These are phyloP conservation scores for Tylopilus vinaceipallidus DNA, from an alignment of 768 basidiomycete species.

Conservation along the genomic window DNA sequence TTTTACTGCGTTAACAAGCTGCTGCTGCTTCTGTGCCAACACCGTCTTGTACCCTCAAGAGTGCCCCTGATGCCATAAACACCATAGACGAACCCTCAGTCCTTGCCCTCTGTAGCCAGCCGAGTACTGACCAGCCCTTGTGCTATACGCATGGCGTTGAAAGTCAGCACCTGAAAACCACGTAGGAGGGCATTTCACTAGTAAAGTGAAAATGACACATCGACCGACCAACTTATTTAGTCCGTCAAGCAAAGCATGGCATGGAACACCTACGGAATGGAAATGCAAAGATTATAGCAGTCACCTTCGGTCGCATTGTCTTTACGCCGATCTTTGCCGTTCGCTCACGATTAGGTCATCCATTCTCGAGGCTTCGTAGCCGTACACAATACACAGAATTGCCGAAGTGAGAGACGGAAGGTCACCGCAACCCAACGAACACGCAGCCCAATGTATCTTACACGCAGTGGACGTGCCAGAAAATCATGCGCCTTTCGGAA, in stretches of 20 bases:
- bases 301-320: constrained; percentile 18
- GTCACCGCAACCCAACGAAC: not conserved
- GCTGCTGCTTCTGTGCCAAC: constrained; percentile 3
- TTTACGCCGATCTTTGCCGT: constrained; percentile 5
- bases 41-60: constrained; percentile 10
- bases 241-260: too few species aligned
- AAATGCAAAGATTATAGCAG: constrained; percentile 11
- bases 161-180: constrained; percentile 26
- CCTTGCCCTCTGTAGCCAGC: constrained; percentile 14
- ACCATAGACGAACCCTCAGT: constrained; percentile 24
- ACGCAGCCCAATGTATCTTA: not conserved
- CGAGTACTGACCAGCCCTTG: constrained; percentile 16
- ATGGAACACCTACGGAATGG: constrained; percentile 16
- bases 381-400: constrained; percentile 27
- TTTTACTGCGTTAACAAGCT: constrained; percentile 17
- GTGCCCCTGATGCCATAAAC: constrained; percentile 21
- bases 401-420: constrained; percentile 1
- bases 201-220: not conserved
- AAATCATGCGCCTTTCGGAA: constrained; percentile 31
- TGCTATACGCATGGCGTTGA: constrained; percentile 14
- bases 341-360: constrained; percentile 22
- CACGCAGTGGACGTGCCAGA: constrained; percentile 25
- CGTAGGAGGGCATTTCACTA: constrained; percentile 18
- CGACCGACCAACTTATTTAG: too few species aligned
- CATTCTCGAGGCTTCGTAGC: constrained; percentile 12